These are phyloP conservation scores for Xylariaceae sp. DNA, from an alignment of 2,329 filamentous ascomycete species.

Conservation along the genomic window DNA sequence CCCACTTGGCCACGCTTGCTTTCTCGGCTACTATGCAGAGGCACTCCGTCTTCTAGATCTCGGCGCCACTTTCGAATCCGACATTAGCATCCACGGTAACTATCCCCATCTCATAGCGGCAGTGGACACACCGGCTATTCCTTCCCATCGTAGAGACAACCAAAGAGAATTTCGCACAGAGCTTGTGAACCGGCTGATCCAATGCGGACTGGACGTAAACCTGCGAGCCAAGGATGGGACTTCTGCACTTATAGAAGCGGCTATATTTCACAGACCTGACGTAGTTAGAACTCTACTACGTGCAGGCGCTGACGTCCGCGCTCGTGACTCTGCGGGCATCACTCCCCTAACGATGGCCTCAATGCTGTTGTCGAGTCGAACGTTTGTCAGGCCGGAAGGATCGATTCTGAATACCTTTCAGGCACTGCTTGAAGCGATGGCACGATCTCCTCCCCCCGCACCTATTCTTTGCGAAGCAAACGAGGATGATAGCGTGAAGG, in stretches of 20 bases:
- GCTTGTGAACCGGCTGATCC: conserved; percentile 8
- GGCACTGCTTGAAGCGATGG: conserved; percentile 8
- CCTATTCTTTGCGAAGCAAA: too few relatives aligned
- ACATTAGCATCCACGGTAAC: background rate
- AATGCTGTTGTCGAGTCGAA: background rate
- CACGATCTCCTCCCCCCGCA: background rate
- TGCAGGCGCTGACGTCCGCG: conserved; percentile 5
- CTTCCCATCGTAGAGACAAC: conserved; percentile 4
- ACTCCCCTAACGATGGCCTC: conserved; percentile 2
- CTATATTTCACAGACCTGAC: conserved; percentile 6
- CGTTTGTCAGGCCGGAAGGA: background rate
- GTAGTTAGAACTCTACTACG: conserved; percentile 6
- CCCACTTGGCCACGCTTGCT: conserved; percentile 18
- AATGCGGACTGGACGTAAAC: conserved; percentile 7
- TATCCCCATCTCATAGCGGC: conserved; percentile 5
- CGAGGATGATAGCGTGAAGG: background rate
- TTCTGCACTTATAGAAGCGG: conserved; percentile 5
- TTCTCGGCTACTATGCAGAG: conserved; percentile 14
- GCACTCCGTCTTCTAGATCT: conserved; percentile 21
- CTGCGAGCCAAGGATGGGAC: background rate
- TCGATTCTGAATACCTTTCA: conserved; percentile 6
- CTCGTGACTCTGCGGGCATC: accelerated
- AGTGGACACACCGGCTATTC: conserved; percentile 3
- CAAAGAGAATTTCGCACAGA: conserved; percentile 3
- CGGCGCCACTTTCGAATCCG: conserved; percentile 9